Percentiles rank a stretch among this genome's conserved stretches.
Evolutionary conservation across 1,284 basidiomycete species (phyloP).

Genomic region (Rugosomyces carneus): DNA sequence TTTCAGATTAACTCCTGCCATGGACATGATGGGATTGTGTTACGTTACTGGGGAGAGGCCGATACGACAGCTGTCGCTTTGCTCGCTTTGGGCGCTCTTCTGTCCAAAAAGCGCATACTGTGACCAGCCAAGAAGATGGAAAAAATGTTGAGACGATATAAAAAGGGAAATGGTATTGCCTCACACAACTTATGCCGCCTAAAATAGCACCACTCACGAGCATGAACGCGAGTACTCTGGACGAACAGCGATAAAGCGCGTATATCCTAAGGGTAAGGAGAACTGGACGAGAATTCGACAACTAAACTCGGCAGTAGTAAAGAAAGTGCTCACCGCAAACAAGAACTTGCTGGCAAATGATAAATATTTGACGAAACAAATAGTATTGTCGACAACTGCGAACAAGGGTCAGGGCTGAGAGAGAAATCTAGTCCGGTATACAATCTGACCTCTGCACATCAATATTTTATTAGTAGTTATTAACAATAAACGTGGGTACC

Average conservation of each 20-base stretch:
- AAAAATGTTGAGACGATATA: background rate
- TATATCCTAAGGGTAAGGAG: conserved; percentile 35
- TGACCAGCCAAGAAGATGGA: background rate
- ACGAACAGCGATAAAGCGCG: conserved; percentile 31
- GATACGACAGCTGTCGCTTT: conserved; percentile 31
- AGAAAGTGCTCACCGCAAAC: conserved; percentile 30
- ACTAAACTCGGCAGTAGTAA: background rate
- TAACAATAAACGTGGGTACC: background rate
- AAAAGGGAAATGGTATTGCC: conserved; percentile 12
- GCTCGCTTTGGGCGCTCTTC: conserved; percentile 18
- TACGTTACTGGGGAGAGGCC: conserved; percentile 25
- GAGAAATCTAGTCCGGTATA: background rate
- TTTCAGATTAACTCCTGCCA: background rate
- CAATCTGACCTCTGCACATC: conserved; percentile 9
- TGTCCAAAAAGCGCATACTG: conserved; percentile 33
- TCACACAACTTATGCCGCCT: conserved; percentile 21
- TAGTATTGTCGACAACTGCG: conserved; percentile 20
- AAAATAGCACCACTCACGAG: conserved; percentile 23
- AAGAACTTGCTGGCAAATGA: conserved; percentile 34
- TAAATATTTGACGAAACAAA: conserved; percentile 30
- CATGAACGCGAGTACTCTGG: conserved; percentile 25
- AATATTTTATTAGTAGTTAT: background rate
- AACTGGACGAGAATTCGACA: conserved; percentile 18
- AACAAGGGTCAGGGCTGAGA: background rate
- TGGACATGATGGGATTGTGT: background rate